Evolutionary conservation across 2,329 filamentous ascomycete species (phyloP), one percentile per base, ranked within the genome.

Genomic region (Pyricularia sp.): DNA sequence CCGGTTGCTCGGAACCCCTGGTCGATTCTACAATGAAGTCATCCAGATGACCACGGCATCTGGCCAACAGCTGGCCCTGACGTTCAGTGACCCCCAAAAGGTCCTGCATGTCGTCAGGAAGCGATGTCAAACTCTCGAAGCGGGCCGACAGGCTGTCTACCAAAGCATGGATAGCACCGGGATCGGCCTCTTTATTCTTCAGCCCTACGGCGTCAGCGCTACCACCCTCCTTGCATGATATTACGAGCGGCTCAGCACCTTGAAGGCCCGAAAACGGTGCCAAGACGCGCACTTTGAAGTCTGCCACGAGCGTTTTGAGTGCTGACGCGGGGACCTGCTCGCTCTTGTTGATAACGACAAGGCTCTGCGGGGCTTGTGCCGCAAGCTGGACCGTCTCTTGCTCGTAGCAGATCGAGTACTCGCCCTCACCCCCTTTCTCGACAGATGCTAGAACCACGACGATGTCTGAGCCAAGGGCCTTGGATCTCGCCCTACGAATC

Each of bases 41-140:
- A 62, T 88, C 82, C 0, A 99, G 82, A 72, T 92, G 85, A 44
- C 74, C 73, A 13, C 88, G 80, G 73, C 93, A 96, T 72, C 86
- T 82, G 62, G 85, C 82, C 61, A 99, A 82, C 64, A 97, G 86
- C 73, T 91, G 84, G 63, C 89, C 84, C 78, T 99, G 94, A 66
- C 94, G 88, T 75, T 93, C 91, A 22, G 91, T 96, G 49, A 96
- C 93, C 65, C 93, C 93, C 3, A 97, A 83, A 4, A 94, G 88
- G 71, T 96, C 90, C 76, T 92, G 85, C 79, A 90, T 87, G 68
- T 90, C 85, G 3, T 82, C 82, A 12, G 86, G 83, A 72, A 93
- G 80, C 40, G 81, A 77, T 1, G 91, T 96, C 82, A 96, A 87
- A 63, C 76, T 73, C 62, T 78, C 77, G 73, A 97, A 97, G 2